Evolutionary conservation across 2,329 filamentous ascomycete genomes (phyloP), one percentile per base, ranked within the genome.

Genomic region (Sporothrix variecibatus): DNA sequence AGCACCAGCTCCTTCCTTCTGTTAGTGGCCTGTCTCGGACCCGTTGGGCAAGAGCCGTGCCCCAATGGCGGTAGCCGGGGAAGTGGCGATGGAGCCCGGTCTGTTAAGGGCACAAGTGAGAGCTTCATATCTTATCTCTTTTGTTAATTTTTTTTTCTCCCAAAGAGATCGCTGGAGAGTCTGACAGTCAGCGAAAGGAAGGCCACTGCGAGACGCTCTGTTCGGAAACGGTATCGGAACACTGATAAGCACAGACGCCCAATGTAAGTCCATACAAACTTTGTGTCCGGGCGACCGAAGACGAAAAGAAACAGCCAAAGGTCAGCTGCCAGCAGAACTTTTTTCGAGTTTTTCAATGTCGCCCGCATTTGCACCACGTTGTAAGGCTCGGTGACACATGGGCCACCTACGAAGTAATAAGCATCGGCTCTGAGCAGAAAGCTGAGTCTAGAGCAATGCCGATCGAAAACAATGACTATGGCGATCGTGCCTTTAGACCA

Each of bases 21-120:
- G 49, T 60, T 38, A 56, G 67, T 56, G 67, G 51, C 51, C 68
- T 38, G 51, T 12, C 20, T 71, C 68, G 38, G 34, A 38, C 49
- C 51, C 51, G 31, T 26, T 28, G 49, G 43, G 34, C 7, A 67
- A 67, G 62, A 46, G 62, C 62, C 62, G 20, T 53, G 38, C n/a
- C 64, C 64, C 40, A 49, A 67, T 40, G 20, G 28, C 67, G 49
- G 51, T n/a, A 34, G 68, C 51, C 68, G 68, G 68, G 68, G 68
- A 58, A 58, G n/a, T 31, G 4, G 68, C 51, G n/a, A 58, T 12
- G 20, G 49, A 20, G 17, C 26, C 49, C 26, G 34, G 23, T n/a
- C 31, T 60, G 38, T 20, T 23, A 20, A 15, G 7, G 9, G 8
- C 38, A 46, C 38, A 46, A 23, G 51, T 60, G 4, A 43, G 17